phyloP scores from a whole-genome alignment of 306 rosid genomes.

The Malus fusca region DNA sequence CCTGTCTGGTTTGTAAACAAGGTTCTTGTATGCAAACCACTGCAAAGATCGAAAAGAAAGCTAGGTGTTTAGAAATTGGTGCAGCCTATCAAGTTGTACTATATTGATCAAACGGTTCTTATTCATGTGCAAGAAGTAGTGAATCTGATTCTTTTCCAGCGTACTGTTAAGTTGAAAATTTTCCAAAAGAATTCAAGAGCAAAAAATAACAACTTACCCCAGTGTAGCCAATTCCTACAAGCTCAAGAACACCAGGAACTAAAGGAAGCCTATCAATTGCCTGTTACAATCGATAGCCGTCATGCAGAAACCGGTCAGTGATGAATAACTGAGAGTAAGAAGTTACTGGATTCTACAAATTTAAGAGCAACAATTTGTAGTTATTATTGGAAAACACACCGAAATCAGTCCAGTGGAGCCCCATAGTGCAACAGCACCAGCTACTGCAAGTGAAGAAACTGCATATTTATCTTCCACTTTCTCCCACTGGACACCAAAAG shows the following conservation, averaged over 20 bases:
- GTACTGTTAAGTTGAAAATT: not conserved
- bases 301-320: not conserved
- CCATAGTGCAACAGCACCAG: slow-evolving; percentile 56
- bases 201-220: slow-evolving; percentile 54
- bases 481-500: slow-evolving; percentile 53
- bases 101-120: not conserved
- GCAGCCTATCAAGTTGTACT: not conserved
- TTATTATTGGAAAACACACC: slow-evolving; percentile 26
- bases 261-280: slow-evolving; percentile 93
- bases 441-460: slow-evolving; percentile 58
- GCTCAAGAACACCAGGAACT: slow-evolving; percentile 78
- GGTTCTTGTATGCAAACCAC: slow-evolving; percentile 79
- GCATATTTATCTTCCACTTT: slow-evolving; percentile 93
- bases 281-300: slow-evolving; percentile 26
- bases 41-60: slow-evolving; percentile 27
- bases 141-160: not conserved
- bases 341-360: not conserved
- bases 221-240: slow-evolving; percentile 80
- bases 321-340: not conserved
- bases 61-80: not conserved
- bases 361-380: not conserved
- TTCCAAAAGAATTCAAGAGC: not conserved
- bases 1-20: slow-evolving; percentile 77
- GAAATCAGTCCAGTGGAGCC: slow-evolving; percentile 66
- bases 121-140: not conserved